Evolutionary conservation across 2,329 filamentous ascomycete species (phyloP), one percentile per base, ranked within the genome.

Genomic region (Aspergillus novoparasiticus): DNA sequence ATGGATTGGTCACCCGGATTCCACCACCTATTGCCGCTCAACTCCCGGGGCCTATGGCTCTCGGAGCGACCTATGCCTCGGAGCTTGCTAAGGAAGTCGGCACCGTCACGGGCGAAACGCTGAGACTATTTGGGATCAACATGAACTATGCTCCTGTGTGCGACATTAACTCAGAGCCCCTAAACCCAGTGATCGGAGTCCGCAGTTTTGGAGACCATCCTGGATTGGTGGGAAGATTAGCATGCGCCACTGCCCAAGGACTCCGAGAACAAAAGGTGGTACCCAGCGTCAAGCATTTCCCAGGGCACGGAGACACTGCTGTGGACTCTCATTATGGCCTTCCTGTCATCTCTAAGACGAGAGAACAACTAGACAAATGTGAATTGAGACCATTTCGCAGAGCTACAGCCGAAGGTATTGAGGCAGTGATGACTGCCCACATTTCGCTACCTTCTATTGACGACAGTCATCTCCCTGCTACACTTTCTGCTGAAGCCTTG

Each of bases 71-170:
- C 1, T 68, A 75, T 68, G 75, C 72, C 51, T 63, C 70, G 30
- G 69, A 77, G 53, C 70, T 76, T 64, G 70, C 79, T 57, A 74
- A 75, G 59, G 69, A 75, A 59, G 73, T 78, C 46, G 77, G 77
- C 2, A 71, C 69, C 36, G 73, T 73, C 41, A 82, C 80, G 2
- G 80, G 78, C 0, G 75, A 80, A 62, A 75, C 72, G 3, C 62
- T 82, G 56, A 71, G 66, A 16, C 70, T 73, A 28, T 76, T 80
- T 54, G 79, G 80, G 1, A 77, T 82, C 57, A 82, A 82, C 59
- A 81, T 81, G 77, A 80, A 82, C 61, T 82, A 81, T 67, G 79
- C 76, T 3, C 80, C 80, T 1, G 74, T 79, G 53, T 81, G 79
- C 30, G 79, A 82, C 61, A 74, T 81, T 41, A 81, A 81, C 60